Evolutionary conservation across 345 rosid genomes (phyloP).

Genomic region (Eutrema yunnanense): DNA sequence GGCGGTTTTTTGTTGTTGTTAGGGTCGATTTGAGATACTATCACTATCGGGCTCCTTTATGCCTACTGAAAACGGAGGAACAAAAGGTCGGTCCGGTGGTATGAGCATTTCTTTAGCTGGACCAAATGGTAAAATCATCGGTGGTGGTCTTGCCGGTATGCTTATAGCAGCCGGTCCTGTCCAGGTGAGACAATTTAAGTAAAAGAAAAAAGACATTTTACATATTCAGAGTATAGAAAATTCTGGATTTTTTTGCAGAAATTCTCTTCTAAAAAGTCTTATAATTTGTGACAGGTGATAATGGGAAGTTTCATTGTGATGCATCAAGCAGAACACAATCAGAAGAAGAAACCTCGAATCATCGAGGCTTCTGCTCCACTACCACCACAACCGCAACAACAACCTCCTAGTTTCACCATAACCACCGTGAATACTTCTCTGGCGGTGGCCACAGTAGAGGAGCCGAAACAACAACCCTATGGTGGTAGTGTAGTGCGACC

Average conservation of each 20-base stretch:
- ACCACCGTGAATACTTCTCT: conserved; percentile 27
- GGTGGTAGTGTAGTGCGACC: conserved; percentile 37
- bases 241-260: neutral
- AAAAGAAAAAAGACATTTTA: neutral
- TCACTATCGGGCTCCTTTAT: conserved; percentile 80
- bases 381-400: conserved; percentile 4
- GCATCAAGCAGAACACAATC: conserved; percentile 65
- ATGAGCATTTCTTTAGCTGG: conserved; percentile 94
- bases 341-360: conserved; percentile 48
- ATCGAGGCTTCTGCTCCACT: conserved; percentile 28
- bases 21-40: conserved; percentile 98
- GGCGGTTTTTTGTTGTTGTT: neutral
- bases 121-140: conserved; percentile 85
- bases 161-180: conserved; percentile 92
- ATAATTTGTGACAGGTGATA: conserved; percentile 48
- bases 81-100: conserved; percentile 86
- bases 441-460: conserved; percentile 32
- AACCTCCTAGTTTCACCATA: conserved; percentile 34
- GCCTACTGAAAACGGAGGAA: conserved; percentile 69
- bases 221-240: neutral
- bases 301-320: conserved; percentile 80
- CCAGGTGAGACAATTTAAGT: conserved; percentile 41
- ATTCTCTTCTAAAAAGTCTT: neutral
- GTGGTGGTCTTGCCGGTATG: conserved; percentile 90
- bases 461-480: conserved; percentile 19